Evolutionary conservation across 306 rosid species (phyloP), one percentile per base, ranked within the genome.

Genomic region (Mucuna pruriens): DNA sequence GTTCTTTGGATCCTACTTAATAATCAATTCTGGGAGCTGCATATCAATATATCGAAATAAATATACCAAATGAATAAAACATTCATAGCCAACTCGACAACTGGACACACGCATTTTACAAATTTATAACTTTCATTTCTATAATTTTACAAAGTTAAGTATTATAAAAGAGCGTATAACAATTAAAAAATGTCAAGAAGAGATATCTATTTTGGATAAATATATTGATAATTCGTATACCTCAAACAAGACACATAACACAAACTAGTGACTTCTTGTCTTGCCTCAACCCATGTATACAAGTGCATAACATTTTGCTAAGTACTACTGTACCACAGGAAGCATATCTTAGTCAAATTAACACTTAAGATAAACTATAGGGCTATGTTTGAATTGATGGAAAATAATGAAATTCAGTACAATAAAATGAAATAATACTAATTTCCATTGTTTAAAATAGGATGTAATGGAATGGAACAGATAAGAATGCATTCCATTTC

Each of bases 1-100:
- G 89, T 95, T 88, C 84, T 83, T 87, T 9, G 93, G 88, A 85
- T 91, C 99, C 99, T 95, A 76, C 20, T 42, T 82, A 84, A 73
- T 36, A 77, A 63, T 20, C 52, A 4, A 39, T 36, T 49, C n/a
- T n/a, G n/a, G 42, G 46, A 66, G 74, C 48, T 39, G 38, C 33
- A 68, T 2, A 42, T 76, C 54, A 48, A 70, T 60, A 40, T 17
- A 23, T 63, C 13, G 64, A 55, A 44, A 71, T 45, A 39, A 71
- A 49, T 17, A 52, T 52, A 63, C 63, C 52, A 31, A 54, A 64
- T 8, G 2, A 62, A 80, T 55, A 29, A 77, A 55, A 51, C 40
- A 42, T 54, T n/a, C 52, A 58, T 39, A 54, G 58, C 54, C 25
- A 74, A 39, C 55, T 62, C 5, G n/a, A n/a, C n/a, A 12, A 57